phyloP scores from a whole-genome alignment of 2,329 filamentous ascomycete species.

The Alternaria incomplexa region DNA sequence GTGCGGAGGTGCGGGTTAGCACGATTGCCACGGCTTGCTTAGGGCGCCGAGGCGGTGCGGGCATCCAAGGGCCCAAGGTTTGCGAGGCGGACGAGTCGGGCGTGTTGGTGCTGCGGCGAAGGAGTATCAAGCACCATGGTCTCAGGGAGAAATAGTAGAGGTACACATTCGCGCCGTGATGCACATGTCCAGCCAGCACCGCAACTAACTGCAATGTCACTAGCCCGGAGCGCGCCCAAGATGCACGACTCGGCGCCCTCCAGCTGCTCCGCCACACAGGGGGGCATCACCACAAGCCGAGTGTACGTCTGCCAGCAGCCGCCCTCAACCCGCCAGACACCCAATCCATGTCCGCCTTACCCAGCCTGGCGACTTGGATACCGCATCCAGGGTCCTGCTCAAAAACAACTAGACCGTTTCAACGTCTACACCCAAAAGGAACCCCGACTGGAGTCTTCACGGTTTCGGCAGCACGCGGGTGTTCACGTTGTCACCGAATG shows the following conservation, averaged over 20 bases:
- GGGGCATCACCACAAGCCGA: not conserved
- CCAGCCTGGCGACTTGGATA: not conserved
- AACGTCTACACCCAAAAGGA: not conserved
- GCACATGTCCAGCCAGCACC: not conserved
- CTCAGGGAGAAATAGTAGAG: constrained; percentile 6
- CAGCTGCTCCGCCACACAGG: not conserved
- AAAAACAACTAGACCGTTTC: not conserved
- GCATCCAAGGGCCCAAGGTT: constrained; percentile 14
- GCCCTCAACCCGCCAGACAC: not conserved
- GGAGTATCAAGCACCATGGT: constrained; percentile 15
- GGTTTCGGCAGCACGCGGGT: not conserved
- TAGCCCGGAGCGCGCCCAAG: not conserved
- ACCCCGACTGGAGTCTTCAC: not conserved
- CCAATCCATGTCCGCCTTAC: not conserved
- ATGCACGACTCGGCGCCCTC: constrained; percentile 6
- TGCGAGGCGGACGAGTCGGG: constrained; percentile 7
- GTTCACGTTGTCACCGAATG: not conserved
- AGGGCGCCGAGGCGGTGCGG: constrained; percentile 11
- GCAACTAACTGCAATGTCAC: not conserved
- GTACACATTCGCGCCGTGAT: not conserved
- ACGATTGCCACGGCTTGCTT: constrained; percentile 26
- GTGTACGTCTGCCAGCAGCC: not conserved
- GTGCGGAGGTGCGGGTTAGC: constrained; percentile 21
- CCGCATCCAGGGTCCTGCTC: not conserved
- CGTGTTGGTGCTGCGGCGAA: constrained; percentile 9